Percentiles rank a stretch among this genome's conserved stretches.
phyloP scores from a whole-genome alignment of 2,329 filamentous ascomycete genomes.

The Sarocladium brachiariae region DNA sequence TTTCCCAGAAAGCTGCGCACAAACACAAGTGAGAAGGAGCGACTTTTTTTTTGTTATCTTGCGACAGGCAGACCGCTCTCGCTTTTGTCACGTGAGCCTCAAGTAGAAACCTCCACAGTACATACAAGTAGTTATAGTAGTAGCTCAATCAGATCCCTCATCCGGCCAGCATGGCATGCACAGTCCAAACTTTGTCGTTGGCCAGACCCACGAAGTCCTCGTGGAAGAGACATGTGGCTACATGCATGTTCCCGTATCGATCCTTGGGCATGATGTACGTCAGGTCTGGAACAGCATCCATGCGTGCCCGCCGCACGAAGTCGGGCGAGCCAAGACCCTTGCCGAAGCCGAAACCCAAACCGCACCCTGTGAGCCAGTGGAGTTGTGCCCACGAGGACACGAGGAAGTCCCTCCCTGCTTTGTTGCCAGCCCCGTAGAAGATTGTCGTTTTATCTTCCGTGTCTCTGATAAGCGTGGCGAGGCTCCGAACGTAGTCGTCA shows the following conservation, averaged over 20 bases:
- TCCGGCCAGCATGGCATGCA: neutral
- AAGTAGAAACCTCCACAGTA: too few relatives aligned
- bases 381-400: slow-evolving; percentile 6
- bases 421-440: slow-evolving; percentile 2
- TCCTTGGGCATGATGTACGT: slow-evolving; percentile 4
- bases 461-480: slow-evolving; percentile 4
- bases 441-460: slow-evolving; percentile 7
- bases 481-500: slow-evolving; percentile 6
- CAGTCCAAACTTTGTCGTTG: neutral
- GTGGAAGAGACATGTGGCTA: neutral
- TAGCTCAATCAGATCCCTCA: neutral
- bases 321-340: slow-evolving; percentile 5
- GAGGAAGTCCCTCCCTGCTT: slow-evolving; percentile 1
- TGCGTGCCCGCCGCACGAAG: slow-evolving; percentile 6
- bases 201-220: slow-evolving; percentile 4
- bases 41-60: too few relatives aligned
- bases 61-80: too few relatives aligned
- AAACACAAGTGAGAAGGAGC: too few relatives aligned
- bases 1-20: too few relatives aligned
- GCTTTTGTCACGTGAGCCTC: too few relatives aligned
- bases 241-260: neutral
- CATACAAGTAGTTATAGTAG: too few relatives aligned
- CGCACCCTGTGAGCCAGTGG: neutral
- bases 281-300: slow-evolving; percentile 2
- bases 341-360: slow-evolving; percentile 4